Evolutionary conservation across 2,329 filamentous ascomycete genomes (phyloP), one percentile per base, ranked within the genome.

Genomic region (Phoma sp.): DNA sequence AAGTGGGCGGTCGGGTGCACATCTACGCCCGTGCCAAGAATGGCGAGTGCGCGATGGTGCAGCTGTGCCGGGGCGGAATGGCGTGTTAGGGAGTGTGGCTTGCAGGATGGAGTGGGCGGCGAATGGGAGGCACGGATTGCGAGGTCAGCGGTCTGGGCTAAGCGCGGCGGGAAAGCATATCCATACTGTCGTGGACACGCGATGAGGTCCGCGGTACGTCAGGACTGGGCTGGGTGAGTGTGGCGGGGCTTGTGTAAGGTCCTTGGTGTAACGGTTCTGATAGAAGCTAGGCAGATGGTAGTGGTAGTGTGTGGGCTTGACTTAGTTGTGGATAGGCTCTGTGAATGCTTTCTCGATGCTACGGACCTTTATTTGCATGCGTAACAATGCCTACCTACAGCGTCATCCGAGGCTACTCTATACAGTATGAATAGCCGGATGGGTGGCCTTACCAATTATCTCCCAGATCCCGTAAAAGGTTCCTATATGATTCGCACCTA

Each of bases 341-440:
- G 32, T 22, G 25, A 29, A 23, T 11, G 9, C 18, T 23, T 10
- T 23, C 9, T 7, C 24, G 30, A 22, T n/a, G 42, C 25, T 50
- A 55, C 52, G 52, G 52, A 42, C 30, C 25, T 50, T 46, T 42
- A 55, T 55, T 22, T 50, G 42, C 47, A 33, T 50, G 52, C 52
- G 52, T 42, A 47, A 39, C 42, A 47, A 49, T 45, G 45, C 14
- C 41, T 46, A 41, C 29, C 36, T 41, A 54, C 33, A 32, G 13
- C 7, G 18, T 45, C 24, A 4, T 25, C 22, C 27, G 23, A 30
- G 32, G 7, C 30, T 35, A 23, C 13, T 29, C 27, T 18, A 29
- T 29, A 29, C 10, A 33, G 32, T 11, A 4, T 33, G 7, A 33
- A 11, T 13, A 33, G 32, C 32, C 32, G 32, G 7, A 33, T 11